Conservation (phyloP, 352 stramenopile genomes). For the Globisporangium spinosum region DNA sequence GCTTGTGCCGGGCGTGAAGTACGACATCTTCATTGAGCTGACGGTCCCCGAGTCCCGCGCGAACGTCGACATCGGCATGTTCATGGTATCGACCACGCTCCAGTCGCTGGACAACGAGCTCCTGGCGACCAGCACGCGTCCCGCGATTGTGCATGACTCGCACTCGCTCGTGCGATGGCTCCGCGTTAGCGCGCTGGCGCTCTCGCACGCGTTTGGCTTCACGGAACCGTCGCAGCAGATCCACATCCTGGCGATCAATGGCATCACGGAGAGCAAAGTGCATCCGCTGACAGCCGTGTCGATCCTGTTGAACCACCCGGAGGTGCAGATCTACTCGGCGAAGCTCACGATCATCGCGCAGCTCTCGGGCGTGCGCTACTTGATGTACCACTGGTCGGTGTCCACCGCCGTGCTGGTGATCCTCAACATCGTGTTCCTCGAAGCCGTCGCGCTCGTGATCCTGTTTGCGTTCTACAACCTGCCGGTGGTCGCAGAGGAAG, state of each 20-base stretch:
- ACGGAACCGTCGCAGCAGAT: conserved; percentile 54
- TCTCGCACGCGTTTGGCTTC: conserved; percentile 54
- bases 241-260: conserved; percentile 59
- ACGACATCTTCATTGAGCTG: conserved; percentile 78
- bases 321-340: conserved; percentile 64
- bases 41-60: conserved; percentile 51
- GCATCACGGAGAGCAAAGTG: conserved; percentile 49
- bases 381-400: conserved; percentile 87
- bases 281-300: conserved; percentile 50
- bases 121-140: conserved; percentile 47
- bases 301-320: conserved; percentile 61
- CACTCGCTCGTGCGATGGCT: conserved; percentile 56
- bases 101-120: conserved; percentile 25
- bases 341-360: conserved; percentile 83
- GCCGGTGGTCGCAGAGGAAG: conserved; percentile 25
- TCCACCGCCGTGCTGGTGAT: conserved; percentile 68
- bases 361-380: conserved; percentile 71
- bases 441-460: conserved; percentile 59
- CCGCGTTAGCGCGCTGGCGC: conserved; percentile 38
- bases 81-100: conserved; percentile 67
- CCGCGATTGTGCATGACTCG: conserved; percentile 58
- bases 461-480: conserved; percentile 65
- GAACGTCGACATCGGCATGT: conserved; percentile 74
- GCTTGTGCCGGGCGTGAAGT: conserved; percentile 65
- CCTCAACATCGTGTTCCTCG: conserved; percentile 73